Evolutionary conservation across 148 eudicot genomes (phyloP).

Genomic region (Rhododendron molle): DNA sequence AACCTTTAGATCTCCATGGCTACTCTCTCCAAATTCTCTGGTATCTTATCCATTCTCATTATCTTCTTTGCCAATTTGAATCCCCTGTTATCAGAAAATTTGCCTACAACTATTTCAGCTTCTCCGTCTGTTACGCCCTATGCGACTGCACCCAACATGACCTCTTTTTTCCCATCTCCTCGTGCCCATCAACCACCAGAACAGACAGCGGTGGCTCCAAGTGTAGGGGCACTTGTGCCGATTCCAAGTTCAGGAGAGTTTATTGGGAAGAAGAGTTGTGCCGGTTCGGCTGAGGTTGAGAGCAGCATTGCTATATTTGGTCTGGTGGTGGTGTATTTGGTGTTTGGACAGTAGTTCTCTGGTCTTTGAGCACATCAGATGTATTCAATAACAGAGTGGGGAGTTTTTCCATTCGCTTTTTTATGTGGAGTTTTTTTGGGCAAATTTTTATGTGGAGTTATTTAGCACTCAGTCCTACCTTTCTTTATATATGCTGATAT

Average conservation of each 20-base stretch:
- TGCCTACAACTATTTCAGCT: not conserved
- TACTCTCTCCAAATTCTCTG: not conserved
- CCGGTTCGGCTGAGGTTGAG: not conserved
- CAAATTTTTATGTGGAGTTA: not conserved
- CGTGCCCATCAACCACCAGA: not conserved
- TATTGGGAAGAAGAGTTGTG: not conserved
- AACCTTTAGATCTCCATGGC: not conserved
- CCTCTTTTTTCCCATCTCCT: slow-evolving; percentile 5
- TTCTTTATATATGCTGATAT: not conserved
- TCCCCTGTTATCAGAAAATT: not conserved
- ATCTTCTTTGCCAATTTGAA: not conserved
- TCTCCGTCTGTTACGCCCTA: not conserved
- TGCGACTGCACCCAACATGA: slow-evolving; percentile 1
- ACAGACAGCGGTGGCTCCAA: not conserved
- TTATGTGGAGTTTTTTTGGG: not conserved
- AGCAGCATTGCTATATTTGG: not conserved
- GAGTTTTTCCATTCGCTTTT: not conserved
- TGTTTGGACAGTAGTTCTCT: not conserved
- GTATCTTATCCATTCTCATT: not conserved
- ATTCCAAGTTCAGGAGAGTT: slow-evolving; percentile 6
- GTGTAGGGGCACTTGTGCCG: not conserved
- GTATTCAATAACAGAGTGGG: not conserved
- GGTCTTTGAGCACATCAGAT: not conserved
- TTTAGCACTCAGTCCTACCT: not conserved
- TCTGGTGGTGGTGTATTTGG: not conserved